A percentile compares a stretch with the other conserved stretches of the same genome.
Evolutionary conservation across 2,329 filamentous ascomycete genomes (phyloP).

Genomic region (Diplodia sapinea): DNA sequence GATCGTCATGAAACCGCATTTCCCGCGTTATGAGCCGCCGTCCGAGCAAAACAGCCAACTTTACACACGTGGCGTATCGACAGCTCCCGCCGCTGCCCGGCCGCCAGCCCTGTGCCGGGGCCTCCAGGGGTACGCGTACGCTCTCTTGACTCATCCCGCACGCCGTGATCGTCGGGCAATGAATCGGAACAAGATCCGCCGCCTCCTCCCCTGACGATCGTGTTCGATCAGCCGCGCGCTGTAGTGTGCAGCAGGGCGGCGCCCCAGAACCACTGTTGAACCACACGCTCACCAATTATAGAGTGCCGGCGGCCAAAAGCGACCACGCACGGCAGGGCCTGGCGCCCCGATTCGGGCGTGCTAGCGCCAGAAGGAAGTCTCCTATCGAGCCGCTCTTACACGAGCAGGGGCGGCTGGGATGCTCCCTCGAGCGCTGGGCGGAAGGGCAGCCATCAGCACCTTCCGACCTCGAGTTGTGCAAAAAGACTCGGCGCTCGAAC

Average conservation of each 20-base stretch:
- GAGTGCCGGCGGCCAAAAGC: background rate
- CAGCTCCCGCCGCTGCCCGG: background rate
- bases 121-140: slow-evolving; percentile 10
- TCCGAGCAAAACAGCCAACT: background rate
- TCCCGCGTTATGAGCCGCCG: slow-evolving; percentile 3
- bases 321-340: slow-evolving; percentile 9
- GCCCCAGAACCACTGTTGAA: slow-evolving; percentile 12
- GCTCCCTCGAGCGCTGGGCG: slow-evolving; percentile 20
- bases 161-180: slow-evolving; percentile 16
- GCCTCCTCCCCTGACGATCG: slow-evolving; percentile 20
- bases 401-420: slow-evolving; percentile 19
- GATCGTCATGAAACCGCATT: slow-evolving; percentile 23
- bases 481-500: background rate
- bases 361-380: slow-evolving; percentile 2
- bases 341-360: slow-evolving; percentile 12
- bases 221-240: slow-evolving; percentile 28
- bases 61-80: slow-evolving; percentile 26
- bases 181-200: slow-evolving; percentile 27
- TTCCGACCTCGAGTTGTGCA: slow-evolving; percentile 9
- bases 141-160: slow-evolving; percentile 12
- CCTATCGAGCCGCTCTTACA: slow-evolving; percentile 20
- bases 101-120: background rate
- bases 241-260: background rate
- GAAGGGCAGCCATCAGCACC: slow-evolving; percentile 7
- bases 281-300: slow-evolving; percentile 6